Conservation (phyloP, 1,284 basidiomycete species). For the Ustilago trichophora region DNA sequence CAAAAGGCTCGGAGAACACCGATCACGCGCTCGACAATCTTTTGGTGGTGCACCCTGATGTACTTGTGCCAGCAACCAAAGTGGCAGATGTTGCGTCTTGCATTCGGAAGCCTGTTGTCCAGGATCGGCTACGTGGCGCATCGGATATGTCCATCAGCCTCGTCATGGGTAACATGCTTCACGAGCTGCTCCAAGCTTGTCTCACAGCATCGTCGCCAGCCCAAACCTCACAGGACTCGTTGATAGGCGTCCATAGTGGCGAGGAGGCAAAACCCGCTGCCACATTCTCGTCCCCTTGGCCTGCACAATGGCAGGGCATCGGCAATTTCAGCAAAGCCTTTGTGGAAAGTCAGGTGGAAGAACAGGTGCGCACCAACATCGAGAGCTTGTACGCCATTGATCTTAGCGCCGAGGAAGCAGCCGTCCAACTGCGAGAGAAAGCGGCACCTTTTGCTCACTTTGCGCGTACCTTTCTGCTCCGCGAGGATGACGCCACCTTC, state of each 20-base stretch:
- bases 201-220: conserved; percentile 28
- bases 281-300: conserved; percentile 26
- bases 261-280: background rate
- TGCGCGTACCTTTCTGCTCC: conserved; percentile 44
- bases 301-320: conserved; percentile 51
- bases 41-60: conserved; percentile 62
- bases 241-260: background rate
- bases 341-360: conserved; percentile 41
- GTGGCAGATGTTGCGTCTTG: conserved; percentile 59
- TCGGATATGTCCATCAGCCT: conserved; percentile 47
- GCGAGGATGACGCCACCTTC: conserved; percentile 20
- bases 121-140: conserved; percentile 49
- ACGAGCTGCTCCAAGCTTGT: conserved; percentile 62
- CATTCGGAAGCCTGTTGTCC: conserved; percentile 58
- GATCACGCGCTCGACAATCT: conserved; percentile 48
- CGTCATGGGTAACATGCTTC: conserved; percentile 62
- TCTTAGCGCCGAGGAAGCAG: conserved; percentile 39
- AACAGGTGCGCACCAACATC: conserved; percentile 46
- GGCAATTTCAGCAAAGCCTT: conserved; percentile 57
- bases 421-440: conserved; percentile 34
- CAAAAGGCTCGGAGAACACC: background rate
- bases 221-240: background rate
- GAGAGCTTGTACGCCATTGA: conserved; percentile 50
- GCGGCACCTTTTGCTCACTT: conserved; percentile 55
- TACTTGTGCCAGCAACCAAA: conserved; percentile 58